Evolutionary conservation across 805 yeast species (phyloP), one percentile per base, ranked within the genome.

Genomic region (Nakazawaea holstii): DNA sequence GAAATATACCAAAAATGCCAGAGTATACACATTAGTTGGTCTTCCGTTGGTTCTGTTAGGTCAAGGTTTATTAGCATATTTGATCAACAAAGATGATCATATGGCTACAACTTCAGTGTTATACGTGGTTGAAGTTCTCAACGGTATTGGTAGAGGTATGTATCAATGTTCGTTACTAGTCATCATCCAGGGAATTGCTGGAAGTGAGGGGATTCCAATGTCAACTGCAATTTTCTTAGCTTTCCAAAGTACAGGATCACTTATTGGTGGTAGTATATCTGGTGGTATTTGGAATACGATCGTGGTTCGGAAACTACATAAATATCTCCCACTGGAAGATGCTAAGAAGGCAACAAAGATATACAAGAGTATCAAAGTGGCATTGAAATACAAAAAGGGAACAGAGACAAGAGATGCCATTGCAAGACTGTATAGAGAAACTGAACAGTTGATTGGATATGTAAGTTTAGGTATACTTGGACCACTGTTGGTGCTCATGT

Each of bases 361-460:
- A 35, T 64, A 55, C 50, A 50, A 53, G 40, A 48, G 51, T 29
- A 46, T 64, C n/a, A 55, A 41, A 3, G 51, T 50, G 27, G 67
- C 67, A 3, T 44, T 52, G 51, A 44, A 35, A 29, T 61, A 55
- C 49, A 46, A 56, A 37, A 52, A 53, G 44, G 68, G 66, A 8
- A 53, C 65, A 11, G 57, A 46, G 3, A 48, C 45, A 8, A 55
- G 62, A 53, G 48, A 40, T 36, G 65, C 67, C 29, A 60, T 62
- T 36, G 59, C 62, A 7, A 50, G 54, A 45, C 60, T 65, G 10
- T 62, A 64, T 52, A 53, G 62, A 49, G 66, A 62, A 52, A 58
- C 66, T 13, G 45, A 33, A 11, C 67, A 64, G 53, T 45, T 60
- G 24, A 58, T 64, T 42, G 66, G 66, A 20, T 64, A 56, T 56